Base-by-base conservation (phyloP, 352 stramenopile genomes). In the Pythium oligandrum region DNA sequence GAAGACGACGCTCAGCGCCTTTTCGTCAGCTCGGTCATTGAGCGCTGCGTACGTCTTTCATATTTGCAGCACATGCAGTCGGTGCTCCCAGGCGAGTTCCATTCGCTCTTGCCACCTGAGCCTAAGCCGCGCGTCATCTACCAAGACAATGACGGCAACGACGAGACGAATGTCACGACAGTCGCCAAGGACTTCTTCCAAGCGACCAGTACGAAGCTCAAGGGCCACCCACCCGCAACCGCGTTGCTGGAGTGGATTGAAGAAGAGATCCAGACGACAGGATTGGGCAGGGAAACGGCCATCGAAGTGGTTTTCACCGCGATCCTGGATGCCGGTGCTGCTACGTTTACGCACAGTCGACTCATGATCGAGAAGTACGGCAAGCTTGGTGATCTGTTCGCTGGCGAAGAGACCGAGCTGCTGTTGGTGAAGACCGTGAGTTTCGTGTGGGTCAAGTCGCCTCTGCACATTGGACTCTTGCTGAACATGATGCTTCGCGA, bases 11-110 rank as follows among this genome's bases (percentile, higher is more conserved):
- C 78, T 17, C 84, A 95, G 64, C 82, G 84, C 4, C 64, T 95
- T 2, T 95, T 93, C 57, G 80, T 95, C 9, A 90, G 81, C 45
- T 73, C 79, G 12, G 84, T 95, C 11, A 86, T 93, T 31, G 84
- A 95, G 48, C 80, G 81, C 12, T 93, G 82, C 53, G 84, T 95
- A 35, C 82, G 84, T 17, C 64, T 95, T 12, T 92, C 81, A 39
- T 95, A 95, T 49, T 46, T 88, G 37, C 77, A 95, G 65, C 75
- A 92, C 55, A 93, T 95, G 82, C 80, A 93, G 45, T 75, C 67
- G 1, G 71, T 73, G 12, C 68, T 95, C 26, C 82, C 84, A 11
- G 65, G 55, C 45, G 80, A 87, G 33, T 88, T 95, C 57, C 84
- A 95, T 59, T 71, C 74, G 56, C 64, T 95, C 31, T 57, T 95